Percentiles rank a stretch among this genome's conserved stretches.
Evolutionary conservation across 148 eudicot genomes (phyloP).

Genomic region (Pharnaceum exiguum): DNA sequence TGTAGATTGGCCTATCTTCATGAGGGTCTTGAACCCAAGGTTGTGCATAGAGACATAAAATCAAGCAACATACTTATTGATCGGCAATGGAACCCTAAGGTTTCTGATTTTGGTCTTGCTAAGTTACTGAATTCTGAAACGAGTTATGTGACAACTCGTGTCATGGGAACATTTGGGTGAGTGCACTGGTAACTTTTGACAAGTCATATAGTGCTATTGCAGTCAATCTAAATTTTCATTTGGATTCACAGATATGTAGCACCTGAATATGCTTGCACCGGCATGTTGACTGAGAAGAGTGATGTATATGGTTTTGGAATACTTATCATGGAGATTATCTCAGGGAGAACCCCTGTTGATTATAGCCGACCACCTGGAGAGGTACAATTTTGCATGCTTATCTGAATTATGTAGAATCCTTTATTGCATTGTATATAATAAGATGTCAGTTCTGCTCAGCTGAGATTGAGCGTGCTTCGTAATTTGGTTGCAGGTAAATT

Average conservation of each 20-base stretch:
- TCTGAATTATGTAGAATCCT: background rate
- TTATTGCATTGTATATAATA: no score
- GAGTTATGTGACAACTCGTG: conserved; percentile 85
- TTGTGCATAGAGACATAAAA: conserved; percentile 86
- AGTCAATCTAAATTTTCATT: conserved; percentile 2
- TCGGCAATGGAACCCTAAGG: conserved; percentile 68
- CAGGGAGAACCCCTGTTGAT: conserved; percentile 83
- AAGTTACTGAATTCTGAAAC: conserved; percentile 75
- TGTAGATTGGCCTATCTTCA: conserved; percentile 90
- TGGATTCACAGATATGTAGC: conserved; percentile 59
- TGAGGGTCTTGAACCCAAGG: conserved; percentile 95
- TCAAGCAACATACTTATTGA: conserved; percentile 84
- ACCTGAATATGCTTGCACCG: conserved; percentile 89
- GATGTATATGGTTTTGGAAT: conserved; percentile 80
- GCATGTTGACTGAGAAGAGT: conserved; percentile 82
- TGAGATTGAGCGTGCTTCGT: background rate
- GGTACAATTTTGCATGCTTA: conserved; percentile 24
- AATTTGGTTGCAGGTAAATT: conserved; percentile 48
- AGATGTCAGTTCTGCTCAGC: no score
- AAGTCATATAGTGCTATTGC: background rate
- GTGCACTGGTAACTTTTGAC: conserved; percentile 8
- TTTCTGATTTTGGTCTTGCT: conserved; percentile 93
- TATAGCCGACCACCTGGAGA: conserved; percentile 76
- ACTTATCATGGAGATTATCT: conserved; percentile 75
- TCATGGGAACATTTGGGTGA: conserved; percentile 95